Conservation (phyloP, 345 rosid genomes). For the Melaleuca quinquenervia region DNA sequence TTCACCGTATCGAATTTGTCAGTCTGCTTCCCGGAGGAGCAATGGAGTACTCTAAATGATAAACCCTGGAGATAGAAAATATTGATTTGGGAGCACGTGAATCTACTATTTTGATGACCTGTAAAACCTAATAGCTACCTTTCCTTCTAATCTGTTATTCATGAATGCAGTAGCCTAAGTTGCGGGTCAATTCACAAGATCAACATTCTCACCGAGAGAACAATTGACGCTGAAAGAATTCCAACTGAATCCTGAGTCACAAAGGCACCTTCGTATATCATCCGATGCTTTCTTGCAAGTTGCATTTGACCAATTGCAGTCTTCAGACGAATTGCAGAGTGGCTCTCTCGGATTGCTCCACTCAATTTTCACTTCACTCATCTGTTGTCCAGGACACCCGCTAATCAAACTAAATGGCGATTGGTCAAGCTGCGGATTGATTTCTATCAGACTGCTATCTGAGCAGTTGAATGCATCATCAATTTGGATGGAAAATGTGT, state of each 20-base stretch:
- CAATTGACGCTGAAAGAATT: background rate
- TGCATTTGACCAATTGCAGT: slow-evolving; percentile 11
- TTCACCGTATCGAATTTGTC: background rate
- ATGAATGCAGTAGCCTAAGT: background rate
- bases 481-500: background rate
- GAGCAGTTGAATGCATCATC: slow-evolving; percentile 1
- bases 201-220: background rate
- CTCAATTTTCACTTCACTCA: background rate
- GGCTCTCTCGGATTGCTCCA: background rate
- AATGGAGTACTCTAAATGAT: background rate
- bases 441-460: background rate
- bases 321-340: background rate
- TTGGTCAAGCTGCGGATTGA: background rate
- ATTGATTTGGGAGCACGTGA: background rate
- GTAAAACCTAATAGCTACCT: background rate
- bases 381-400: background rate
- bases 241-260: background rate
- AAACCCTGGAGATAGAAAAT: background rate
- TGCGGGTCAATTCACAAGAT: background rate
- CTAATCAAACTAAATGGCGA: background rate
- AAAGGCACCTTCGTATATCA: background rate
- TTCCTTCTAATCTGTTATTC: background rate
- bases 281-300: background rate
- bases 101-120: background rate
- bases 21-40: background rate